Evolutionary conservation across 2,329 filamentous ascomycete species (phyloP).

Genomic region (Myrmaecium sp.): DNA sequence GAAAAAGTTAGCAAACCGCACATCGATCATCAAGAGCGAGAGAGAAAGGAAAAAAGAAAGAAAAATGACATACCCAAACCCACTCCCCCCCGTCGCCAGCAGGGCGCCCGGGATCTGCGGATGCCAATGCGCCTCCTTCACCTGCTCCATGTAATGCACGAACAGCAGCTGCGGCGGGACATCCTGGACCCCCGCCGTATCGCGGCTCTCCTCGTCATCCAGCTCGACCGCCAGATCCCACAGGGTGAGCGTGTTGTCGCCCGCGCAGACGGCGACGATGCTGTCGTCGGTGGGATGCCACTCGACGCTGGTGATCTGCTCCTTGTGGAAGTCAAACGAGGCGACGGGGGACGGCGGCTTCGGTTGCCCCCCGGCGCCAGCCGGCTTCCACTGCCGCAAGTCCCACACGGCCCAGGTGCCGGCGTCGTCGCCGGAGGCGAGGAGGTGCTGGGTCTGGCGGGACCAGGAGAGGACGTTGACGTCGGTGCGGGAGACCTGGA

Average conservation of each 20-base stretch:
- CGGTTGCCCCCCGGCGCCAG: conserved; percentile 29
- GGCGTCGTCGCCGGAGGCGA: conserved; percentile 85
- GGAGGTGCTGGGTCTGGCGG: conserved; percentile 66
- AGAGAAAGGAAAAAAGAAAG: conserved; percentile 1
- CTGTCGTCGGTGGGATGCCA: conserved; percentile 97
- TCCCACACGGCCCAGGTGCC: conserved; percentile 96
- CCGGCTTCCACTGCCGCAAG: conserved; percentile 81
- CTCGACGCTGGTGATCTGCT: conserved; percentile 89
- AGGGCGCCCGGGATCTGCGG: conserved; percentile 82
- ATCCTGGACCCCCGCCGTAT: conserved; percentile 71
- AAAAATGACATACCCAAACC: conserved; percentile 43
- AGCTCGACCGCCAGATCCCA: conserved; percentile 96
- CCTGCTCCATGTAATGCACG: conserved; percentile 87
- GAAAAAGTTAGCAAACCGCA: conserved; percentile 2
- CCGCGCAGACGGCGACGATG: conserved; percentile 80
- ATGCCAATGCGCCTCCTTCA: conserved; percentile 96
- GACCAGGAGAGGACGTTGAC: conserved; percentile 98
- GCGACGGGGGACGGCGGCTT: conserved; percentile 64
- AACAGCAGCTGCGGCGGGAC: conserved; percentile 91
- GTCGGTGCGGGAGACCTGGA: conserved; percentile 68
- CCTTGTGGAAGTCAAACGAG: conserved; percentile 85
- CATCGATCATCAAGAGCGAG: conserved; percentile 8
- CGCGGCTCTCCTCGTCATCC: conserved; percentile 90
- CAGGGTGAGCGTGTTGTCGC: conserved; percentile 82
- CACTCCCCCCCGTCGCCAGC: conserved; percentile 75